Percentiles rank a stretch among this genome's conserved stretches.
Conservation (phyloP, 495 filamentous ascomycete species). For the Neurospora sp. region DNA sequence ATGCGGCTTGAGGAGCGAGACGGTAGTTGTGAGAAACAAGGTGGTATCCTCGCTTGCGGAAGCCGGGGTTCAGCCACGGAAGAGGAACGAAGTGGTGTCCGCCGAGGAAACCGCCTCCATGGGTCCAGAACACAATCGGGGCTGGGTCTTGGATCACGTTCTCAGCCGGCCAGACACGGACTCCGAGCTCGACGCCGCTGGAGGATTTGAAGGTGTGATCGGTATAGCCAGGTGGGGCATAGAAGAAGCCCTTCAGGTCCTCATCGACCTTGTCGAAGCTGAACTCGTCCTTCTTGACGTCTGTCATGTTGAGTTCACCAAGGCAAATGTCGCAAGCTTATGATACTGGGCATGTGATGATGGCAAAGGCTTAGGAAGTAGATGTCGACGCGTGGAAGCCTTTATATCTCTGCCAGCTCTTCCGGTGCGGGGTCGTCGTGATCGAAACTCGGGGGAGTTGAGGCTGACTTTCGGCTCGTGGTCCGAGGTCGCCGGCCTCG, state of each 20-base stretch:
- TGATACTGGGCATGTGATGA: background rate
- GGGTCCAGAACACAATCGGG: constrained; percentile 17
- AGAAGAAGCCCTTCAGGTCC: background rate
- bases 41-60: constrained; percentile 17
- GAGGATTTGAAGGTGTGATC: constrained; percentile 14
- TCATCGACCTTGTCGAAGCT: background rate
- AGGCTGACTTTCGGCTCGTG: background rate
- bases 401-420: background rate
- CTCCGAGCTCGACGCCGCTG: constrained; percentile 6
- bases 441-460: background rate
- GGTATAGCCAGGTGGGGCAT: constrained; percentile 10
- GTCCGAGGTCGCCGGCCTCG: background rate
- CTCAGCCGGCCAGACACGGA: constrained; percentile 17
- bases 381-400: background rate
- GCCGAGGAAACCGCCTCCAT: constrained; percentile 20
- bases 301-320: background rate
- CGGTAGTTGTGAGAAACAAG: constrained; percentile 24
- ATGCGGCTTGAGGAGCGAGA: constrained; percentile 15
- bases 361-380: background rate
- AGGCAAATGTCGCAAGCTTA: background rate
- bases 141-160: constrained; percentile 4
- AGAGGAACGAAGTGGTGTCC: constrained; percentile 14
- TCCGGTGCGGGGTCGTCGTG: background rate
- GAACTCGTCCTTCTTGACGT: background rate
- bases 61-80: constrained; percentile 15